Conservation (phyloP, 2,329 filamentous ascomycete genomes). For the Colletotrichum spinosum region DNA sequence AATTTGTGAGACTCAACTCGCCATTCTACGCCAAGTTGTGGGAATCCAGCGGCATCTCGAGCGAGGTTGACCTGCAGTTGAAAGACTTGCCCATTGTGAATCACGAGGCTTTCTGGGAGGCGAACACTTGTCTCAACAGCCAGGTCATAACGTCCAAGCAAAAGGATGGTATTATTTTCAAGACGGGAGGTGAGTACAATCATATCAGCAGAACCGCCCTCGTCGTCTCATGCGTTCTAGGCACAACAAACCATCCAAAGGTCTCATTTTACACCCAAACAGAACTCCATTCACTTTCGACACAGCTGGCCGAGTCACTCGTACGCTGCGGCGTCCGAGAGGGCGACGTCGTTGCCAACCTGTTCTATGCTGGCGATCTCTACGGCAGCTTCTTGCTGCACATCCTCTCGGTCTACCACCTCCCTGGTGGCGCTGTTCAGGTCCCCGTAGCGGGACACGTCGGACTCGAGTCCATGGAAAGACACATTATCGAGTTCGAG, state of each 20-base stretch:
- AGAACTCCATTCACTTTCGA: constrained; percentile 24
- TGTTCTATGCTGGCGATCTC: constrained; percentile 33
- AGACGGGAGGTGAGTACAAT: constrained; percentile 19
- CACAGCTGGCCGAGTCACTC: constrained; percentile 23
- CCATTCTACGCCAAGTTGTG: constrained; percentile 27
- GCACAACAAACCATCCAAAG: constrained; percentile 32
- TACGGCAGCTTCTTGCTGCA: constrained; percentile 34
- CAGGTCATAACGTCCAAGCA: constrained; percentile 30
- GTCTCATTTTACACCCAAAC: constrained; percentile 28
- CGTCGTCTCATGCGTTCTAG: not conserved
- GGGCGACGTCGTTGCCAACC: constrained; percentile 29
- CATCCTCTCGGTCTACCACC: constrained; percentile 30
- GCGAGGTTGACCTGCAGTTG: not conserved
- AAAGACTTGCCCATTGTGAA: constrained; percentile 17
- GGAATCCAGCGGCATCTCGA: not conserved
- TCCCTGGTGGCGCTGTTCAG: constrained; percentile 22
- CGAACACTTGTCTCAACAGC: constrained; percentile 30
- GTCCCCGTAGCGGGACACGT: constrained; percentile 29
- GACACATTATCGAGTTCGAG: constrained; percentile 27
- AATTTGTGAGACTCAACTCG: constrained; percentile 24
- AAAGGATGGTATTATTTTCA: constrained; percentile 29
- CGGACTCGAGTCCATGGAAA: constrained; percentile 27
- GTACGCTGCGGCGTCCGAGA: constrained; percentile 18
- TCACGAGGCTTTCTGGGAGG: constrained; percentile 25
- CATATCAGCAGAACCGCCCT: not conserved